These are phyloP conservation scores for Backusella tuberculispora DNA, from an alignment of 192 early-diverging fungal genomes.

Conservation along the genomic window DNA sequence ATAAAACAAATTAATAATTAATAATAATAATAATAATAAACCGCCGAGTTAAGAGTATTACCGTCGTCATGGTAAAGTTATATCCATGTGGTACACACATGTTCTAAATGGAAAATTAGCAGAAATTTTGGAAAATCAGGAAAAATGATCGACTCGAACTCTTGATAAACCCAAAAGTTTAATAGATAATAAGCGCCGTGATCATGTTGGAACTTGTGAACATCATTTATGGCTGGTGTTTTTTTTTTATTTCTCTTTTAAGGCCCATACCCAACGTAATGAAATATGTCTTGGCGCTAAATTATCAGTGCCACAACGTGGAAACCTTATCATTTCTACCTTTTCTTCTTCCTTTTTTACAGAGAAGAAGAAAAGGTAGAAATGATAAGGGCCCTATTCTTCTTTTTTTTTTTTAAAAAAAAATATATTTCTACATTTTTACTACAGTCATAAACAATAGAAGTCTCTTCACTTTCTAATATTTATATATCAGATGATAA, in stretches of 20 bases:
- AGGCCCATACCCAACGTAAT: background rate
- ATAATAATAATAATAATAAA: background rate
- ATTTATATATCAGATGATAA: background rate
- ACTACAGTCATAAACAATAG: background rate
- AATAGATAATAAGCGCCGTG: no score
- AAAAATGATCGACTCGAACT: background rate
- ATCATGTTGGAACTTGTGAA: background rate
- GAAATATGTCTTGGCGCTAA: background rate
- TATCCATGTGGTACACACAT: background rate
- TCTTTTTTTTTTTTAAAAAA: background rate
- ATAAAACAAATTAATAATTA: background rate
- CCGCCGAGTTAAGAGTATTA: background rate
- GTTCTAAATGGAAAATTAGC: conserved; percentile 13
- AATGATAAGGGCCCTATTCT: background rate
- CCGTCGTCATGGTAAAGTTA: background rate
- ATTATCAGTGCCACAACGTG: background rate
- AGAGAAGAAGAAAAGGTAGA: background rate
- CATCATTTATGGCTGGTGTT: background rate
- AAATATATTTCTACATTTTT: background rate
- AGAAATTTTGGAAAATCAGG: background rate
- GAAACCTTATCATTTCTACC: conserved; percentile 9
- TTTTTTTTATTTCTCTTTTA: no score
- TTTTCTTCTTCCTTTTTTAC: background rate
- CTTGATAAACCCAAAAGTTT: background rate
- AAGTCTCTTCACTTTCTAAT: background rate